Conservation (phyloP, 306 rosid species). For the Abrus pulchellus region DNA sequence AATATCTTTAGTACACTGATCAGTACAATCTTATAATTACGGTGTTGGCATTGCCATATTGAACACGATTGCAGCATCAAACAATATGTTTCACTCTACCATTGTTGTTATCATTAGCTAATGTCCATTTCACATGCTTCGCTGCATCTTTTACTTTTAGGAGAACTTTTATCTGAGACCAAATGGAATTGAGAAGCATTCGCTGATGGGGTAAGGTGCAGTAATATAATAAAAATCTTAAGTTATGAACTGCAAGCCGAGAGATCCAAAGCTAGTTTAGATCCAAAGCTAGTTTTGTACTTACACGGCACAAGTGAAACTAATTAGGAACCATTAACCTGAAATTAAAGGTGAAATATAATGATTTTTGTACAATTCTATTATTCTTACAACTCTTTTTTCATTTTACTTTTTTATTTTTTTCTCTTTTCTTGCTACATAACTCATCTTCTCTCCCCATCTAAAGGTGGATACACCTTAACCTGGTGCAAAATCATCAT, state of each 20-base stretch:
- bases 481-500: no score
- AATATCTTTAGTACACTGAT: no score
- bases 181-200: background rate
- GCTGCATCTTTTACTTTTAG: background rate
- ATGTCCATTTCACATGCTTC: background rate
- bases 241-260: background rate
- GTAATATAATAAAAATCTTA: background rate
- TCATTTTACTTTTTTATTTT: no score
- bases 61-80: background rate
- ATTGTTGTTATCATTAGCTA: background rate
- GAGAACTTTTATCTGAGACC: background rate
- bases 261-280: slow-evolving; percentile 7
- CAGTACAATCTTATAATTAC: no score
- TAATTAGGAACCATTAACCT: slow-evolving; percentile 38
- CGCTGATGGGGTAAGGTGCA: slow-evolving; percentile 1
- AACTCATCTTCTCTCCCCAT: no score
- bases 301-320: slow-evolving; percentile 7
- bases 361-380: no score
- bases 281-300: background rate
- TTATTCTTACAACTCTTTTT: no score
- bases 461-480: no score
- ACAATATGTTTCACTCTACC: background rate
- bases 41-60: background rate
- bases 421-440: no score
- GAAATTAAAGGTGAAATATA: background rate